Evolutionary conservation across 1,284 basidiomycete species (phyloP), one percentile per base, ranked within the genome.

Genomic region (Puccinia coronata): DNA sequence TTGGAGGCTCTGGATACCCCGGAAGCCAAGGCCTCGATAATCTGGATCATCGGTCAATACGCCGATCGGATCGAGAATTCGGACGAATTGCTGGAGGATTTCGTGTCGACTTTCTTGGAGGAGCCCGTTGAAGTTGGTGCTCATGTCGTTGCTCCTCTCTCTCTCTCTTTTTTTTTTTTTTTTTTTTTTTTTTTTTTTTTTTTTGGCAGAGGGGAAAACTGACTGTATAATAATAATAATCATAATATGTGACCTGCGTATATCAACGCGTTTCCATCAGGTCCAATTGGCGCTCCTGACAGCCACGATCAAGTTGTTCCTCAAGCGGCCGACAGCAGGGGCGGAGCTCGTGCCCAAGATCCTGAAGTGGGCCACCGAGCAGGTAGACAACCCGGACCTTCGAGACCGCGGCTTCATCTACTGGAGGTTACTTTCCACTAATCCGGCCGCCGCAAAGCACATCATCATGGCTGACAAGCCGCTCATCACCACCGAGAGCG

Each of bases 371-470:
- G 92, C 95, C 20, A 99, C 97, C 2, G 97, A 99, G 86, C 93
- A 98, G 83, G 91, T 96, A 80, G 96, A 98, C 86, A 98, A 97
- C 85, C 96, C 97, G 8, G 97, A 99, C 88, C 88, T 98, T 59
- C 90, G 97, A 43, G 97, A 99, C 87, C 90, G 97, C 82, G 97
- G 96, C 0, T 99, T 96, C 88, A 98, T 99, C 92, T 99, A 99
- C 88, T 99, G 96, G 96, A 91, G 97, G 69, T 89, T 99, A 87
- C 89, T 99, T 53, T 96, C 96, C 0, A 92, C 95, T 83, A 95
- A 98, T 86, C 95, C 97, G 1, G 88, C 91, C 0, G 92, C 92
- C 0, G 96, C 97, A 2, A 90, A 92, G 59, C 92, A 69, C 16
- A 82, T 99, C 82, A 95, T 99, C n/a, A 89, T 99, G 25, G 90